Base-by-base conservation (phyloP, 768 basidiomycete species). In the Xanthoconium stramineum region DNA sequence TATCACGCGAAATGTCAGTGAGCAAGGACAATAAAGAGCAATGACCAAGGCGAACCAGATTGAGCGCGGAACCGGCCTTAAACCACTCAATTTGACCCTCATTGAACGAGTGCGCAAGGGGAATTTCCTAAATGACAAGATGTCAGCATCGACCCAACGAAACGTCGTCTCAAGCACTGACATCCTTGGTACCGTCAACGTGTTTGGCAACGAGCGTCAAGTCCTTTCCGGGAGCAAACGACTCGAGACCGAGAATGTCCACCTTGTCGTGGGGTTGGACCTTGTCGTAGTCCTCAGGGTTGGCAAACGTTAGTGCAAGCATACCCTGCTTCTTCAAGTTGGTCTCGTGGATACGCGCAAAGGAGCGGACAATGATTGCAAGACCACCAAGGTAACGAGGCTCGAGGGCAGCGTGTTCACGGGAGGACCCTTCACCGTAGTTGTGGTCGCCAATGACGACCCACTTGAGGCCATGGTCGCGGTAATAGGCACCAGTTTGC, bases 301-400 rank as follows among this genome's bases (percentile, higher is more conserved):
- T 83, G 58, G 75, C 89, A 70, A 98, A 97, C 58, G 94, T 97
- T 64, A 98, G 79, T 3, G 94, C 94, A 59, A 98, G 91, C 92
- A 96, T 94, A 65, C 94, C 94, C 79, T 98, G 95, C 84, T 98
- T 98, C 89, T 98, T 98, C 84, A 94, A 78, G 81, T 95, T 94
- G 70, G 93, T 93, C 79, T 91, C 94, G 76, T 96, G 95, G 76
- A 98, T 98, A 75, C 95, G 93, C 51, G 95, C 95, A 74, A 98
- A 98, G 35, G 91, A 94, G 72, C 94, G 85, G 71, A 89, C 89
- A 74, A 99, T 95, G 79, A 98, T 91, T 30, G 96, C 96, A 55
- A 94, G 81, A 60, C 95, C 96, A 58, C 94, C 94, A 56, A 97
- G 88, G 83, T 83, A 97, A 49, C 94, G 88, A 28, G 94, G 94